phyloP scores from a whole-genome alignment of 495 filamentous ascomycete genomes.

The Bombardia bombarda region DNA sequence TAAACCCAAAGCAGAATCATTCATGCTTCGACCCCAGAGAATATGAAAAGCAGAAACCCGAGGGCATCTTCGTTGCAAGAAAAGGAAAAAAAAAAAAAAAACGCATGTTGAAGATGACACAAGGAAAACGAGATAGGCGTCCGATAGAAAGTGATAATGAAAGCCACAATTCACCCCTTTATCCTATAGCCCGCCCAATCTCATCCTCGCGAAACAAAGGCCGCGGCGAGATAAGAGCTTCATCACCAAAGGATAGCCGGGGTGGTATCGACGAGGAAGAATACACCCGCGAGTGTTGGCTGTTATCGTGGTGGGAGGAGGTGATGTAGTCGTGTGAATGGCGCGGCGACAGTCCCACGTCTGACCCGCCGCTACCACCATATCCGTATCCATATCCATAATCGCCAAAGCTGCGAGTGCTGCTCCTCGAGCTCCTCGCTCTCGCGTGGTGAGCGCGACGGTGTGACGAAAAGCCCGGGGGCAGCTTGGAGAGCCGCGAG shows the following conservation, averaged over 20 bases:
- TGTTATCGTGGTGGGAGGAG: no score
- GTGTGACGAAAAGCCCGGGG: slow-evolving; percentile 18
- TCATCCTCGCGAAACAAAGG: slow-evolving; percentile 28
- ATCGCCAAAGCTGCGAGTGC: slow-evolving; percentile 30
- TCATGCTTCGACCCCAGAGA: no score
- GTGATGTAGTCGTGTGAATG: slow-evolving; percentile 18
- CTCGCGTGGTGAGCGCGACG: slow-evolving; percentile 23
- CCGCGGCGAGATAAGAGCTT: slow-evolving; percentile 20
- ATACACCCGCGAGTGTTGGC: slow-evolving; percentile 28
- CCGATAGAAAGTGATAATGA: no score
- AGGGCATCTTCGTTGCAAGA: no score
- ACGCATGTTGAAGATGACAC: no score
- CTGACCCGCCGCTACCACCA: slow-evolving; percentile 10
- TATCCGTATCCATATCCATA: no score
- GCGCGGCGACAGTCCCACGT: slow-evolving; percentile 16
- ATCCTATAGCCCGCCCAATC: slow-evolving; percentile 40
- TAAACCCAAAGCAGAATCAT: no score
- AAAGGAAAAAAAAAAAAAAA: no score
- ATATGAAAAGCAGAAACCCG: no score
- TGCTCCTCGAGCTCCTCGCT: slow-evolving; percentile 33
- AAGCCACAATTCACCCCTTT: no score
- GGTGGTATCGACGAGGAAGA: slow-evolving; percentile 35
- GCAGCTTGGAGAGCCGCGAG: slow-evolving; percentile 36
- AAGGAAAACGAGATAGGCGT: no score
- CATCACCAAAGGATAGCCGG: slow-evolving; percentile 29